Conservation (phyloP, 768 basidiomycete genomes). For the Boletus coccyginus region DNA sequence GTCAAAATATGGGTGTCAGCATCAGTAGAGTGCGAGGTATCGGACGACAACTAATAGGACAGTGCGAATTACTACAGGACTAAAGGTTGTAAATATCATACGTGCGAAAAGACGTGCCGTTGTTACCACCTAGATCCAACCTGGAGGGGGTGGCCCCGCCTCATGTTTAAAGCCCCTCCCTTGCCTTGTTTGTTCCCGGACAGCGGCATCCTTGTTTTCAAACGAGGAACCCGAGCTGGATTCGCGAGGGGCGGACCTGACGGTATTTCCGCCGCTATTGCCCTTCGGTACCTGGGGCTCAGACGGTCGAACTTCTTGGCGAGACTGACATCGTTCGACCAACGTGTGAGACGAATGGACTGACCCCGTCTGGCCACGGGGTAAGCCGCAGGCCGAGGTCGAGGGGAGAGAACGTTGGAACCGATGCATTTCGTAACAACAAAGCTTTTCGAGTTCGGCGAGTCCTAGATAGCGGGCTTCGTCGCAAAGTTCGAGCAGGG, state of each 20-base stretch:
- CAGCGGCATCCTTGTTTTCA: constrained; percentile 10
- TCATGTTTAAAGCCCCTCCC: neutral
- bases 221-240: constrained; percentile 8
- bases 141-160: constrained; percentile 35
- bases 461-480: constrained; percentile 78
- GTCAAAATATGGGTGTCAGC: neutral
- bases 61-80: neutral
- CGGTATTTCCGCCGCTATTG: neutral
- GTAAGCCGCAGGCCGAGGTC: constrained; percentile 38
- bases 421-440: constrained; percentile 61
- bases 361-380: constrained; percentile 48
- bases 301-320: constrained; percentile 9
- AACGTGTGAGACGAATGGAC: constrained; percentile 60
- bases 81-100: neutral
- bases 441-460: constrained; percentile 59
- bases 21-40: neutral
- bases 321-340: constrained; percentile 48
- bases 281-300: constrained; percentile 5
- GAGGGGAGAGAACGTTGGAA: constrained; percentile 40
- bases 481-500: constrained; percentile 72
- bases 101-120: neutral
- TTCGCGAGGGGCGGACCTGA: neutral
- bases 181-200: constrained; percentile 17
- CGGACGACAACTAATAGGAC: neutral
- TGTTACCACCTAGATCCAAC: constrained; percentile 42